Base-by-base conservation (phyloP, 2,329 filamentous ascomycete genomes). In the Chaetomiaceae sp. region DNA sequence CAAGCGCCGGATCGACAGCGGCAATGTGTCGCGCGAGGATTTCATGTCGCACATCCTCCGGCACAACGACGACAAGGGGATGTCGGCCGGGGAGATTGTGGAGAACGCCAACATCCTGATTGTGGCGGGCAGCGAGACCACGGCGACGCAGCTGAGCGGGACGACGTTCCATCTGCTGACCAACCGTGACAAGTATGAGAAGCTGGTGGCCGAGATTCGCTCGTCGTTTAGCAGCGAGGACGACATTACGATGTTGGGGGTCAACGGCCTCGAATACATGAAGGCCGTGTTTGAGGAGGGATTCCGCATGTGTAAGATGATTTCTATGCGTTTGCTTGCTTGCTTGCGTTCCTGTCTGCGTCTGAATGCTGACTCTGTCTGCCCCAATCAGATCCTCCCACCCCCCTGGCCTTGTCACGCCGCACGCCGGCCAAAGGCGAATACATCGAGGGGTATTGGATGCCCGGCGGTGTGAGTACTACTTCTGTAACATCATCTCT, bases 131-230 rank as follows among this genome's bases (percentile, higher is more conserved):
- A 59, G 57, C 20, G 62, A 64, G 36, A 64, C 62, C 4, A 60
- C 61, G 7, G 61, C 61, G 14, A 64, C 61, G 1, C 48, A 58
- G 18, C 51, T 64, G 29, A 48, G 59, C 5, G 59, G 55, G 11
- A 53, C 65, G 29, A 61, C 59, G 0, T 69, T 64, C 40, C 60
- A 65, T 51, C 49, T 70, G n/a, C 58, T 64, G 16, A 62, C 54
- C 18, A 67, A 69, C 21, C 68, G 64, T 0, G 49, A 64, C 2
- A 61, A 58, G 2, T 50, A 69, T n/a, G 25, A 62, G 2, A 71
- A 62, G 36, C 56, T 77, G 43, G 59, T 59, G 1, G n/a, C 64
- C 0, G 75, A 78, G 61, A 63, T 77, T 3, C 62, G 73, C 2
- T 53, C 59, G 0, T 43, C 63, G 0, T 76, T 75, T 51, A 41